Evolutionary conservation across 2,329 filamentous ascomycete genomes (phyloP), one percentile per base, ranked within the genome.

Genomic region (Lachnellula occidentalis): DNA sequence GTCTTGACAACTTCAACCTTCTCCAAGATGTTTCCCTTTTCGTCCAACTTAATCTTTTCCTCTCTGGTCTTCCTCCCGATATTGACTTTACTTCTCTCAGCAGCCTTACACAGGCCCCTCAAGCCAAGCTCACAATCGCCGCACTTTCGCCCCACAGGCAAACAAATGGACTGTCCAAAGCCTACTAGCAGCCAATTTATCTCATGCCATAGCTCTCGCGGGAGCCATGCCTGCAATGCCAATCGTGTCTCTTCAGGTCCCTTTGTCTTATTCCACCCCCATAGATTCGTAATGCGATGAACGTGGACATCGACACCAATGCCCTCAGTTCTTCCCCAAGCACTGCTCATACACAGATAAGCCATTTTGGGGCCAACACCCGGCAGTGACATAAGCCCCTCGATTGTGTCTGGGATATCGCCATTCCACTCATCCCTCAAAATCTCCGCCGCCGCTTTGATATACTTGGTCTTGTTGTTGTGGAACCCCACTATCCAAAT

Each of bases 91-190:
- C 78, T 82, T 67, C 78, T 74, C 58, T 90, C 81, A 27, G 88
- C 87, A 11, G 82, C 81, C 67, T 79, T 83, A 73, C 94, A 99
- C 55, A 97, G 71, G 3, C 89, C 89, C 34, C 77, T 77, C 19
- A 87, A 74, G 0, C 89, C 89, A 48, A 97, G 73, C 60, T 88
- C 87, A 72, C 94, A 99, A 48, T 94, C 86, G 17, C 90, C 91
- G 72, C 94, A 99, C 62, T 80, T 83, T 12, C 64, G 53, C 0
- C 84, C 85, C 1, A 88, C 78, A 6, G 86, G 84, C 57, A 86
- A 69, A 70, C 86, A 90, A 27, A 86, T 78, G 1, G 81, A 87
- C 73, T 90, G 86, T 1, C 86, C 86, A 58, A 88, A 76, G 0
- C 86, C 86, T n/a, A 90, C 86, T 15, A 90, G 72, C 60, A 89